A percentile compares a stretch with the other conserved stretches of the same genome.
Conservation (phyloP, 495 filamentous ascomycete genomes). For the Cryomyces minteri region DNA sequence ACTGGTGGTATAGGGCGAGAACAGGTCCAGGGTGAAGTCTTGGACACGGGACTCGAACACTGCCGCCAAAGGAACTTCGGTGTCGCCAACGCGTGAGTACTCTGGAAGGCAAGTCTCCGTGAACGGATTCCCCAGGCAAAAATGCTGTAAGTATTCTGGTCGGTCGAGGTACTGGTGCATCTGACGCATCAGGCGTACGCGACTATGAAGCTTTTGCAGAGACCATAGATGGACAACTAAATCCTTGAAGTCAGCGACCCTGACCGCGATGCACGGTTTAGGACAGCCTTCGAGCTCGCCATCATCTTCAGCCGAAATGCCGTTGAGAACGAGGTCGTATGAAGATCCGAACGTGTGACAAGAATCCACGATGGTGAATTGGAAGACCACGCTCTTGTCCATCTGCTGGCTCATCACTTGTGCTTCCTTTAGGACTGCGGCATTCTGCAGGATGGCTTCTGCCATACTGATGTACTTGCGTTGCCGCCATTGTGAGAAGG, state of each 20-base stretch:
- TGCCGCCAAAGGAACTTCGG: conserved; percentile 78
- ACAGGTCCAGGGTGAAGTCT: conserved; percentile 78
- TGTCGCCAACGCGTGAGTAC: conserved; percentile 85
- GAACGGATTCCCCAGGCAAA: conserved; percentile 68
- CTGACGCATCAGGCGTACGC: conserved; percentile 82
- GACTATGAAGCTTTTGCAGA: conserved; percentile 71
- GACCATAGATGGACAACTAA: conserved; percentile 90
- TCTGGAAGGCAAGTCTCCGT: conserved; percentile 75
- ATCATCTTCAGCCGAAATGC: conserved; percentile 79
- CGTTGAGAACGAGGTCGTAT: conserved; percentile 90
- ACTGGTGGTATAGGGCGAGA: conserved; percentile 80
- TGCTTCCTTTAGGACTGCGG: conserved; percentile 77
- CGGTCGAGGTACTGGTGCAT: conserved; percentile 92
- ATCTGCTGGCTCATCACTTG: conserved; percentile 97
- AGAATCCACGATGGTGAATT: conserved; percentile 79
- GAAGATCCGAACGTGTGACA: conserved; percentile 81
- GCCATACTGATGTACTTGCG: conserved; percentile 86
- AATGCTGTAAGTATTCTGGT: conserved; percentile 77
- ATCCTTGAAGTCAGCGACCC: conserved; percentile 84
- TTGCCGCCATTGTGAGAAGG: conserved; percentile 58
- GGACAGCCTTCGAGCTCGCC: conserved; percentile 58
- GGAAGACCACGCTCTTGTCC: conserved; percentile 86
- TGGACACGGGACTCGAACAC: conserved; percentile 93
- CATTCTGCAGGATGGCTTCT: conserved; percentile 78
- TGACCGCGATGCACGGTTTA: conserved; percentile 81